A percentile compares a stretch with the other conserved stretches of the same genome.
phyloP scores from a whole-genome alignment of 345 rosid genomes.

The Corymbia maculata region DNA sequence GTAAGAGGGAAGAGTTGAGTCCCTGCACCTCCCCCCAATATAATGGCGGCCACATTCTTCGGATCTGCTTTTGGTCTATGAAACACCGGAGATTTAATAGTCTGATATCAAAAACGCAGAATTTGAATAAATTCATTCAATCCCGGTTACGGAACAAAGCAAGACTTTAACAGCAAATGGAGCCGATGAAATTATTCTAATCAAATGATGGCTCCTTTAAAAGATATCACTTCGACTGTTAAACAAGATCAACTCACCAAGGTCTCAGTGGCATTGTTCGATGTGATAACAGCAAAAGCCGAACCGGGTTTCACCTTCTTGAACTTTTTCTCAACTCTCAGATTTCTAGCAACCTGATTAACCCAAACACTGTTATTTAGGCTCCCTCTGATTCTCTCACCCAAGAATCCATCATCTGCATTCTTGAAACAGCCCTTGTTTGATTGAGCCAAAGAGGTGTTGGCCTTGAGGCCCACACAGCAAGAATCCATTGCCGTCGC shows the following conservation, averaged over 20 bases:
- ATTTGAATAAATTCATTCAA: background rate
- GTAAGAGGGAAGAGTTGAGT: constrained; percentile 91
- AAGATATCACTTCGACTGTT: background rate
- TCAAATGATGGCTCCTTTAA: background rate
- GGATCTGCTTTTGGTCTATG: constrained; percentile 64
- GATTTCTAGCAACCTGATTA: constrained; percentile 18
- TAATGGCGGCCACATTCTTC: constrained; percentile 76
- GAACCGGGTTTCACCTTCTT: constrained; percentile 36
- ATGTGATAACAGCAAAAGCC: constrained; percentile 58
- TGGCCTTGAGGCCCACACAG: constrained; percentile 31
- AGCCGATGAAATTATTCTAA: background rate
- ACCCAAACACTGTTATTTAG: constrained; percentile 10
- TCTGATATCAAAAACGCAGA: constrained; percentile 17
- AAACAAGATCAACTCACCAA: constrained; percentile 27
- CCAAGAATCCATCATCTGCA: constrained; percentile 42
- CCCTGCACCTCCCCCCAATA: constrained; percentile 95
- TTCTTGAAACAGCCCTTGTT: constrained; percentile 11
- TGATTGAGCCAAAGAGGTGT: constrained; percentile 19
- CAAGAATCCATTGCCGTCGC: constrained; percentile 53
- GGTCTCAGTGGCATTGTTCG: constrained; percentile 43
- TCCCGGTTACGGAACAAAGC: background rate
- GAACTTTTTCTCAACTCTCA: constrained; percentile 20
- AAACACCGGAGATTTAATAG: constrained; percentile 29
- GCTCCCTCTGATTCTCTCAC: constrained; percentile 49
- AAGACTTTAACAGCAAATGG: background rate